A percentile compares a stretch with the other conserved stretches of the same genome.
phyloP scores from a whole-genome alignment of 495 filamentous ascomycete genomes.

The Talaromyces ruber region DNA sequence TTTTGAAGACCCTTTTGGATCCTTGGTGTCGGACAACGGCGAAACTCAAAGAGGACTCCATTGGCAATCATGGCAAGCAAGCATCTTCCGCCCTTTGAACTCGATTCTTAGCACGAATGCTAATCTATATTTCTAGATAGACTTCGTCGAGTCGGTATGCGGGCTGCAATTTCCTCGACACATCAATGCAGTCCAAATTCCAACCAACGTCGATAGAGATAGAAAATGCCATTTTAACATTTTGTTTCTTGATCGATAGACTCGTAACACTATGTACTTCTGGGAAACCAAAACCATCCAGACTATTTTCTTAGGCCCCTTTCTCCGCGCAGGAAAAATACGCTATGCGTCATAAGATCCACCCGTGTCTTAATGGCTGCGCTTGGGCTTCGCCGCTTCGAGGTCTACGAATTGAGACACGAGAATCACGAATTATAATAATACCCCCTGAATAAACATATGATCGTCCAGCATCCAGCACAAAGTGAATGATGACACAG shows the following conservation, averaged over 20 bases:
- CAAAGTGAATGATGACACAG: too few relatives aligned
- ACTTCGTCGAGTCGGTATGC: background rate
- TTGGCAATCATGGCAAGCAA: background rate
- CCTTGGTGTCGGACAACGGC: background rate
- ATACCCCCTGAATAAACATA: background rate
- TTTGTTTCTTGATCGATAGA: background rate
- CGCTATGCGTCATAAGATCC: background rate
- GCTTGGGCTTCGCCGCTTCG: background rate
- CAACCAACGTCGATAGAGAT: background rate
- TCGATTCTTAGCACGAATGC: background rate
- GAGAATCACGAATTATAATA: background rate
- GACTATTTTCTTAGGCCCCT: background rate
- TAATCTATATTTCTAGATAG: background rate
- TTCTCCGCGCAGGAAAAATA: background rate
- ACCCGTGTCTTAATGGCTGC: background rate
- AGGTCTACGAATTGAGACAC: background rate
- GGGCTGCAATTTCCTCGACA: background rate
- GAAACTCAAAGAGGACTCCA: background rate
- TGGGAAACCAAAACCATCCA: background rate
- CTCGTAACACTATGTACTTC: background rate
- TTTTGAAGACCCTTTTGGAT: background rate
- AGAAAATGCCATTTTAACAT: background rate
- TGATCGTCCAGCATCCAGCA: background rate
- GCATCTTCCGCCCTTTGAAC: background rate
- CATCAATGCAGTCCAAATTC: background rate